Base-by-base conservation (phyloP, 257 asterid species). In the Scutellaria baicalensis region DNA sequence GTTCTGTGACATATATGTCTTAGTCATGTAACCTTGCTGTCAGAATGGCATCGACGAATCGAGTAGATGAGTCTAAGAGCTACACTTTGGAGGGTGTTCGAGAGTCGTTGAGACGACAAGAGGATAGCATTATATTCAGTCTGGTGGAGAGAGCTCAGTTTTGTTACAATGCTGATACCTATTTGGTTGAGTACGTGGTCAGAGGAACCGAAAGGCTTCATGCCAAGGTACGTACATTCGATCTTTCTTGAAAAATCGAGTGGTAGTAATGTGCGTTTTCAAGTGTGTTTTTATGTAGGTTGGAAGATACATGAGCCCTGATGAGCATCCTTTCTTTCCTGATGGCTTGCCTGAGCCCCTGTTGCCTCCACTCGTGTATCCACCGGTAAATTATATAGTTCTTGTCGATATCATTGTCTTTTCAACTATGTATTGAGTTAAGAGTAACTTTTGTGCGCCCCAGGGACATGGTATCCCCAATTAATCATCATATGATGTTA, bases 291-390 rank as follows among this genome's bases (percentile, higher is more conserved):
- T 64, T 43, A 20, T 66, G 12, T 63, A 93, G 99, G 89, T 84
- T 71, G 99, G 99, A 71, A 83, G 99, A 77, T 93, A 89, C 74
- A 75, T 68, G 75, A 82, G 85, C 79, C 99, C 97, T 0, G 96
- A 87, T 2, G 97, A 93, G 86, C 93, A 87, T 72, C 89, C 99
- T 48, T 93, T 91, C 82, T 93, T 93, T 67, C 93, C 90, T 0
- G 79, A 80, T 58, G 88, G 78, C 68, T 76, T 84, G 54, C 90
- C 96, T 6, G 79, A 84, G 70, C 84, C 94, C 6, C 13, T 89
- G 64, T 79, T 93, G 79, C 97, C 99, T 0, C 97, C 96, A 35
- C 52, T 93, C 74, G 81, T 86, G 73, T 93, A 86, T 79, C 97
- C 97, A 48, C 82, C 9, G 82, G 97, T 93, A 64, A 40, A 39